A percentile compares a stretch with the other conserved stretches of the same genome.
These are phyloP conservation scores for Lipomyces sp. DNA, from an alignment of 805 yeast genomes.

Conservation along the genomic window DNA sequence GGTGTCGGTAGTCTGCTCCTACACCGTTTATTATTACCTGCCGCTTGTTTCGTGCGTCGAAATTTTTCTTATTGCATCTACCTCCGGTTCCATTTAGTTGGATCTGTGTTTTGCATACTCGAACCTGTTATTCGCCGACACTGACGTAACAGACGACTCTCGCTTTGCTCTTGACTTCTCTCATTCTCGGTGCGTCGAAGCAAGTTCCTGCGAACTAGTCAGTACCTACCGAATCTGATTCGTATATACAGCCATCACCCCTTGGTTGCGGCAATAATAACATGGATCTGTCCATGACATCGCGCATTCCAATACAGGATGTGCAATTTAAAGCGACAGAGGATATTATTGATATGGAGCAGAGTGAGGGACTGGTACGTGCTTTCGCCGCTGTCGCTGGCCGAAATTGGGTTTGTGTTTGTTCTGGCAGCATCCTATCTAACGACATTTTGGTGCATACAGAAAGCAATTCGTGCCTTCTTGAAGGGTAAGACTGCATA, in stretches of 20 bases:
- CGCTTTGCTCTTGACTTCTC: background rate
- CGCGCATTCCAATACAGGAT: constrained; percentile 29
- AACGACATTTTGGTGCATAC: background rate
- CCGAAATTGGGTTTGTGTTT: background rate
- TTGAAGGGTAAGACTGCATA: constrained; percentile 90
- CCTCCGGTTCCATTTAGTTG: background rate
- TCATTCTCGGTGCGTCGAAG: background rate
- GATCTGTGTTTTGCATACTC: background rate
- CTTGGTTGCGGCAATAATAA: background rate
- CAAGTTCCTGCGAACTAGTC: background rate
- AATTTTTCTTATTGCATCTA: background rate
- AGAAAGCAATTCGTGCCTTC: constrained; percentile 77
- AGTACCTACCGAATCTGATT: background rate
- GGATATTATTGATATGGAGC: constrained; percentile 31
- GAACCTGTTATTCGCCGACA: background rate
- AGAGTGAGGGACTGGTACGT: constrained; percentile 35
- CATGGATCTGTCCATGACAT: background rate
- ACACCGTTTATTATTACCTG: background rate
- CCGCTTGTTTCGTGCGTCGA: background rate
- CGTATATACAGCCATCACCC: background rate
- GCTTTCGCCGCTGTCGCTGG: background rate
- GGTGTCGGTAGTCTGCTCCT: background rate
- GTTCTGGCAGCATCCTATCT: background rate
- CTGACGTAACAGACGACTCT: background rate
- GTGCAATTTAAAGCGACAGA: constrained; percentile 26